Base-by-base conservation (phyloP, 192 early-diverging fungal species). In the Coemansia sp. region DNA sequence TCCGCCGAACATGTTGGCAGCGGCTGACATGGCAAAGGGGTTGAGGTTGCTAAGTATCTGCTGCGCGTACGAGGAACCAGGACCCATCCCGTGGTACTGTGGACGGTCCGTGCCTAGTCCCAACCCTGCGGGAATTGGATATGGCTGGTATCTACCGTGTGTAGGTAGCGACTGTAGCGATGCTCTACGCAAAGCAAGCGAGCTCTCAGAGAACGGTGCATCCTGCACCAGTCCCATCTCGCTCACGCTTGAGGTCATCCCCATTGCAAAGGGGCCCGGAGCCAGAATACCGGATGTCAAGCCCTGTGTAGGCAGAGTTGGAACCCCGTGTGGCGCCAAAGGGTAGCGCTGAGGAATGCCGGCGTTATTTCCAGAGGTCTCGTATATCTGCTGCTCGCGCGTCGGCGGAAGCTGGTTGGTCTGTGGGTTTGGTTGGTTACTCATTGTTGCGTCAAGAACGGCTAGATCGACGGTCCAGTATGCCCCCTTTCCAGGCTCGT, bases 401-500 rank as follows among this genome's bases (percentile, higher is more conserved):
- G 64, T 52, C 42, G 71, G 55, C 61, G 69, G 68, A 60, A 72
- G 70, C 15, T 65, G 67, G 23, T 75, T 73, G 5, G 58, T 17
- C 11, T 63, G 52, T 15, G 63, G 66, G 56, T 70, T 69, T 50
- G 46, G 43, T 25, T 40, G 50, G 43, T 66, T 67, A 22, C 61
- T 63, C 20, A 75, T 60, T 1, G 70, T 69, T 38, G 70, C 73
- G 46, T 75, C 70, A 25, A 81, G 70, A 22, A 67, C 69, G 11
- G 61, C 67, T 64, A 85, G 68, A 60, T 93, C 90, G 15, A 93
- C 86, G 0, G 87, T 89, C 91, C 91, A 93, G 56, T 90, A 93
- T 33, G 90, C 87, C 19, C 91, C 91, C 76, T 93, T 93, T n/a
- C 91, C 91, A 17, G 91, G 91, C 62, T 93, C 91, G 67, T 90